phyloP scores from a whole-genome alignment of 2,329 filamentous ascomycete species.

The Venturia oleaginea region DNA sequence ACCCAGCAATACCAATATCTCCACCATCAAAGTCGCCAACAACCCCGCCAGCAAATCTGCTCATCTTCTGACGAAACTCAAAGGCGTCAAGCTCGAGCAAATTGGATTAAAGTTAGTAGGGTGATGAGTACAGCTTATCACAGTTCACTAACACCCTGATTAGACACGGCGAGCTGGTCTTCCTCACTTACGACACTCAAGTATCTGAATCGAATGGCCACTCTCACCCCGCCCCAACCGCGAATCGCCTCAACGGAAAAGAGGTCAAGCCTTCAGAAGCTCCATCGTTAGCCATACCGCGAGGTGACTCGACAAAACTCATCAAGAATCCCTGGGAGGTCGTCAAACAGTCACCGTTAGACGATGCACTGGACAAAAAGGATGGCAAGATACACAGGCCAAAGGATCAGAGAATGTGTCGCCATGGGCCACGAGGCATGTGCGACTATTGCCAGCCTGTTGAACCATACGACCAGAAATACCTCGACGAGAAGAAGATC shows the following conservation, averaged over 20 bases:
- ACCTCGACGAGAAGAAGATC: constrained; percentile 92
- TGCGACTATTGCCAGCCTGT: constrained; percentile 98
- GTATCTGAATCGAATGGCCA: constrained; percentile 42
- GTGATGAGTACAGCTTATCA: constrained; percentile 1
- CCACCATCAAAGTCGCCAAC: constrained; percentile 50
- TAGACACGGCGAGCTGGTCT: constrained; percentile 87
- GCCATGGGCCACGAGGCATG: constrained; percentile 95
- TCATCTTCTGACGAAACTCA: constrained; percentile 41
- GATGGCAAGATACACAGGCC: constrained; percentile 81
- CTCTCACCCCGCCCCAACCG: constrained; percentile 23
- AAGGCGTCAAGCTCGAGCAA: constrained; percentile 46
- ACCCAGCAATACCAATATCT: constrained; percentile 45
- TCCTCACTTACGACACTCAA: constrained; percentile 66
- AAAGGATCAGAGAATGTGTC: constrained; percentile 77
- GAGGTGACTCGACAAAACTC: constrained; percentile 46
- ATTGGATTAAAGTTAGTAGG: constrained; percentile 47
- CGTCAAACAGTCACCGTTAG: constrained; percentile 77
- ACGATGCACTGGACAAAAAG: constrained; percentile 75
- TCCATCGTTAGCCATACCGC: constrained; percentile 48
- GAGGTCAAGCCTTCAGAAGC: constrained; percentile 62
- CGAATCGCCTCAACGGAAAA: constrained; percentile 70
- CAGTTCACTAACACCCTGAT: constrained; percentile 18
- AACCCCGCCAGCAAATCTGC: constrained; percentile 52
- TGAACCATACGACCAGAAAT: constrained; percentile 84
- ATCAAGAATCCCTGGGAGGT: constrained; percentile 91